Percentiles rank a stretch among this genome's conserved stretches.
Conservation (phyloP, 139 green algal genomes). For the Monoraphidium neglectum region DNA sequence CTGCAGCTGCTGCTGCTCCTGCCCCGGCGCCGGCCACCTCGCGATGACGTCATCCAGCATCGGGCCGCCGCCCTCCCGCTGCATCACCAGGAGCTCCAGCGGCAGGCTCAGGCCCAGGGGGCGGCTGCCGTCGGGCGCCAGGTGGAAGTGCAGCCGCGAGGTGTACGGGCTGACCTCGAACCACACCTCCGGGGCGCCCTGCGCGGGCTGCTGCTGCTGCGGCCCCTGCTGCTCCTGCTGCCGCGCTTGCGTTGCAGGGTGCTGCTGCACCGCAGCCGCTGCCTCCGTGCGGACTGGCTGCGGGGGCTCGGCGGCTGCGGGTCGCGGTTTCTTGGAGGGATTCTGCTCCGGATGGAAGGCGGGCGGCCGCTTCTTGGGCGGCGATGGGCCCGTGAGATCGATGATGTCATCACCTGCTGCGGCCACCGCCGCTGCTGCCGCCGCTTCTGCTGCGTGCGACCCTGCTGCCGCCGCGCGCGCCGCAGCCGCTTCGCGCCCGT, state of each 20-base stretch:
- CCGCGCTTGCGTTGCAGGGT: not conserved
- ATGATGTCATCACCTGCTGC: too few relatives aligned
- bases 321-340: too few relatives aligned
- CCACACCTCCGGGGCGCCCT: constrained; percentile 36
- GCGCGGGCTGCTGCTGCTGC: not conserved
- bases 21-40: constrained; percentile 13
- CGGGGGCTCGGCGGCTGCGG: too few relatives aligned
- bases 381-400: too few relatives aligned
- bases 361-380: too few relatives aligned
- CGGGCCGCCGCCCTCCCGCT: constrained; percentile 4
- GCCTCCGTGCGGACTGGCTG: too few relatives aligned
- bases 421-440: too few relatives aligned
- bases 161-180: constrained; percentile 79
- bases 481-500: too few relatives aligned
- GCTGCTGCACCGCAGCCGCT: too few relatives aligned
- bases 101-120: constrained; percentile 73
- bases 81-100: constrained; percentile 61
- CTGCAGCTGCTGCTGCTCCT: constrained; percentile 5
- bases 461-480: too few relatives aligned
- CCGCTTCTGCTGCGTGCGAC: too few relatives aligned
- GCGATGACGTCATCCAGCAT: not conserved
- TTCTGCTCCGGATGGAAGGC: too few relatives aligned
- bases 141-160: constrained; percentile 77
- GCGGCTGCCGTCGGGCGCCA: constrained; percentile 51
- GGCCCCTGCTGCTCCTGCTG: not conserved